Percentiles rank a stretch among this genome's conserved stretches.
Evolutionary conservation across 345 rosid species (phyloP).

Genomic region (Brassica nigra): DNA sequence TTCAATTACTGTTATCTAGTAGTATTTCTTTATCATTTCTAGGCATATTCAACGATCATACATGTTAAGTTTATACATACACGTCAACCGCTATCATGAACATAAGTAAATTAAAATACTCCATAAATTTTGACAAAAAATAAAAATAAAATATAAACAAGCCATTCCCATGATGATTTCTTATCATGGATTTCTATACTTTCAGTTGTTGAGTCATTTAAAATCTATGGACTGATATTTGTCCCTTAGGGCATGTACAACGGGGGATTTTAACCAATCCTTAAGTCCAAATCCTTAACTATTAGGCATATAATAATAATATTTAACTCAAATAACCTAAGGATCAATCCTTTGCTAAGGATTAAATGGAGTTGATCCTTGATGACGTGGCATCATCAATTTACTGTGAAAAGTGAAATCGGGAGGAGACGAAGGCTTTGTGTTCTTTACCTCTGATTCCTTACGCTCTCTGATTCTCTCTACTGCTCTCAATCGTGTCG

Average conservation of each 20-base stretch:
- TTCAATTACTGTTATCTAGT: constrained; percentile 2
- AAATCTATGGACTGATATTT: constrained; percentile 17
- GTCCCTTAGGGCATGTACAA: constrained; percentile 33
- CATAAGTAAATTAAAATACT: not conserved
- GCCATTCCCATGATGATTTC: constrained; percentile 11
- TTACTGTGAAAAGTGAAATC: too few relatives aligned
- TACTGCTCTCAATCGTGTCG: too few relatives aligned
- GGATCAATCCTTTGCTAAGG: not conserved
- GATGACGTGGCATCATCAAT: not conserved
- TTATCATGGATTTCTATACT: not conserved
- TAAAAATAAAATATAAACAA: not conserved
- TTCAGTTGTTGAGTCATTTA: not conserved
- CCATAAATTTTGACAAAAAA: too few relatives aligned
- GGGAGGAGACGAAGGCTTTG: too few relatives aligned
- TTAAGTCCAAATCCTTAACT: too few relatives aligned
- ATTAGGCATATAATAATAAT: too few relatives aligned
- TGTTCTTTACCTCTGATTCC: too few relatives aligned
- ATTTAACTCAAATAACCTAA: too few relatives aligned
- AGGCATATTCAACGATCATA: constrained; percentile 19
- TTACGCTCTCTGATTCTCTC: too few relatives aligned
- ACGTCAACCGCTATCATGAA: constrained; percentile 10
- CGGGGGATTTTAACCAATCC: too few relatives aligned
- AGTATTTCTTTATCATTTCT: not conserved
- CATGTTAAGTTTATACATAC: constrained; percentile 15
- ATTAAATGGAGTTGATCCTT: not conserved